A percentile compares a stretch with the other conserved stretches of the same genome.
phyloP scores from a whole-genome alignment of 2,329 filamentous ascomycete genomes.

The Fusarium odoratissimum region DNA sequence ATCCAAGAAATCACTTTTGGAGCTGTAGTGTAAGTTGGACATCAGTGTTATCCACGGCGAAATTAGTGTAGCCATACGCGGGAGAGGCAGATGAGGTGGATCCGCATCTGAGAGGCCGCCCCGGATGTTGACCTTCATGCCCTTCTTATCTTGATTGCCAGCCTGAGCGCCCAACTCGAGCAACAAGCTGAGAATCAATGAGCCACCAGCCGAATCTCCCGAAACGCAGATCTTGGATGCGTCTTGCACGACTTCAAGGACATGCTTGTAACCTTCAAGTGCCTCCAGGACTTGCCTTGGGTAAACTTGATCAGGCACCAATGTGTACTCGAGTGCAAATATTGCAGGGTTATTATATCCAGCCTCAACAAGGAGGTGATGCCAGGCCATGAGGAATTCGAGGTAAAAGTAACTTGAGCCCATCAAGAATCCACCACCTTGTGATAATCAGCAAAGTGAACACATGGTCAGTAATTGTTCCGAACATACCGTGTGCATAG shows the following conservation, averaged over 20 bases:
- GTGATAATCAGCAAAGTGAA: slow-evolving; percentile 9
- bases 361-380: slow-evolving; percentile 70
- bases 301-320: slow-evolving; percentile 79
- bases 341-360: slow-evolving; percentile 82
- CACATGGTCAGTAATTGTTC: background rate
- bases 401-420: slow-evolving; percentile 86
- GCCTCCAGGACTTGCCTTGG: slow-evolving; percentile 79
- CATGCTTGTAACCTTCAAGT: slow-evolving; percentile 76
- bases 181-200: slow-evolving; percentile 77
- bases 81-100: slow-evolving; percentile 46
- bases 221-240: slow-evolving; percentile 74
- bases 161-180: slow-evolving; percentile 67
- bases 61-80: slow-evolving; percentile 74
- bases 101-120: slow-evolving; percentile 26
- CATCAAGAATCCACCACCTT: slow-evolving; percentile 85
- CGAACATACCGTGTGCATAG: slow-evolving; percentile 76
- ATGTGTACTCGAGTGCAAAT: slow-evolving; percentile 82
- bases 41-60: slow-evolving; percentile 84
- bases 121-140: slow-evolving; percentile 13
- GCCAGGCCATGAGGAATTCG: slow-evolving; percentile 82
- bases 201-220: slow-evolving; percentile 84
- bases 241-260: slow-evolving; percentile 68
- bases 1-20: slow-evolving; percentile 80
- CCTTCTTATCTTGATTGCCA: slow-evolving; percentile 34
- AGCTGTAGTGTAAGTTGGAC: slow-evolving; percentile 74